Base-by-base conservation (phyloP, 345 rosid genomes). In the thale cress (Arabidopsis thaliana) region DNA sequence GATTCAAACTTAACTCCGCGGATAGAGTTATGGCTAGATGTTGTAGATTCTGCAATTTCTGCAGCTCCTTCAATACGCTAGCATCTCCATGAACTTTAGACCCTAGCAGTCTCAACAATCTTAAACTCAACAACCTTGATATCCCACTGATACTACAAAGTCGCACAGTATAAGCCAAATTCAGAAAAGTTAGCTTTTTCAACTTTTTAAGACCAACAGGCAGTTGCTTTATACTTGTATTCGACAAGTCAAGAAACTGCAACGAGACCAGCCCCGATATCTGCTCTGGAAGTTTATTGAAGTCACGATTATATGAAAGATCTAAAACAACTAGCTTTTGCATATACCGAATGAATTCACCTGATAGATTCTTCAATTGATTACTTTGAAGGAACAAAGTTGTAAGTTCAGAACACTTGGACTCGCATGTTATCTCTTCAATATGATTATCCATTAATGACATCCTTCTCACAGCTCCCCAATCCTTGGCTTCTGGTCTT, bases 241-340 rank as follows among this genome's bases (percentile, higher is more conserved):
- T 0, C 3, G 75, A 50, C 66, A 75, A 76, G 56, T 42, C 23
- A 13, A 62, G 85, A 78, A 23, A 83, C 22, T 48, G 70, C 69
- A 63, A 55, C 4, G 65, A 70, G 16, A 24, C 14, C 56, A 75
- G 8, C 22, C 14, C 16, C 5, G 79, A 69, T 33, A 76, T 76
- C 14, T 69, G 22, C 46, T 50, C 38, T 3, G 80, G 78, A 3
- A 80, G 44, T 7, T 11, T 23, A 1, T 0, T 7, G 6, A 58
- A 8, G 1, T 6, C 2, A 0, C 0, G 0, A 60, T 81, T 79
- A 11, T 0, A 0, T 8, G 87, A 77, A 8, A 84, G 49, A 61
- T 81, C 75, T 61, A 81, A 70, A 23, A 83, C 84, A 28, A 23
- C 62, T 48, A 83, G 25, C 9, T 10, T 51, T 3, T 74, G 76